Evolutionary conservation across 2,329 filamentous ascomycete species (phyloP), one percentile per base, ranked within the genome.

Genomic region (Aspergillus jensenii): DNA sequence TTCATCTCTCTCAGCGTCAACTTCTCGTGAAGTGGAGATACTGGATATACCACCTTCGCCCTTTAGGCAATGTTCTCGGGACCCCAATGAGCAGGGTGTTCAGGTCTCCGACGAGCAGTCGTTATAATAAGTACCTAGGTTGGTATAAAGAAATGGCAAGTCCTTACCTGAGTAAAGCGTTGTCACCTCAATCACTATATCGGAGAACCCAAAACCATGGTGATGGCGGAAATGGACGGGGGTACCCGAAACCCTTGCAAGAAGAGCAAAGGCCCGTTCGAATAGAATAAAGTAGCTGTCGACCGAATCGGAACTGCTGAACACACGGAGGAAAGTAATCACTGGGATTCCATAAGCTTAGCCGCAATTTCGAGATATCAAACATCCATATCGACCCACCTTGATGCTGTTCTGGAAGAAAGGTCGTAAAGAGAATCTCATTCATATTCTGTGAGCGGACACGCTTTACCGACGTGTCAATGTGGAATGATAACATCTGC

Each of bases 381-480:
- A 52, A 21, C 21, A 44, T 11, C 21, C 14, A n/a, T 40, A 55
- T 14, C 45, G 33, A 60, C 37, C 52, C 54, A 51, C 59, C 50
- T 48, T 61, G 56, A 11, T 23, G 23, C 17, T 59, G 45, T 0
- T 56, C 44, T 37, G 58, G 12, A 37, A 53, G 7, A 25, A 53
- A 59, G 25, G 52, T 52, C 39, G 52, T 31, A 56, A 61, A 61
- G 33, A 50, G n/a, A 6, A 61, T 50, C 48, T 61, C 45, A 51
- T 61, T 56, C 21, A 58, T 52, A 17, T 51, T 21, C 17, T 56
- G 59, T 23, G 44, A 50, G n/a, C 35, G 37, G 25, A 60, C 41
- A 8, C 40, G 52, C 15, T 61, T 56, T 21, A 41, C 54, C 41
- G 59, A 53, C 33, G 56, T 52, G 50, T 61, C 40, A 21, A 61